Base-by-base conservation (phyloP, 768 basidiomycete genomes). In the Collybia sp. region DNA sequence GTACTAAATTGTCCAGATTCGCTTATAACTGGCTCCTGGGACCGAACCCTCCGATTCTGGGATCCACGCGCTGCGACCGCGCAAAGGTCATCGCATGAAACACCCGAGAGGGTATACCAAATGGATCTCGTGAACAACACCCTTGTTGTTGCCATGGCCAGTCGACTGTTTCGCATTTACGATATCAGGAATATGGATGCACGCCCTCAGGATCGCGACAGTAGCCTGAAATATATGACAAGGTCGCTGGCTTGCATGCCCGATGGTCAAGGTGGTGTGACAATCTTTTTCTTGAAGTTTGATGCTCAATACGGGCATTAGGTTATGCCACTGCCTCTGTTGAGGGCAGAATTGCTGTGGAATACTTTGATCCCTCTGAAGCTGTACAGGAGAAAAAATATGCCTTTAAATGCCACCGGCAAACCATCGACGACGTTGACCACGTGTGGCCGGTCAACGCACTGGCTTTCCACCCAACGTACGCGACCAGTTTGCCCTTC, bases 381-480 rank as follows among this genome's bases (percentile, higher is more conserved):
- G 79, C 80, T 18, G 73, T 76, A 0, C 95, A 98, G 63, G 83
- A 86, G 18, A 77, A 75, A 65, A 83, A 93, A 68, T 96, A 94
- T 63, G 96, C 96, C 2, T 99, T 97, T 79, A 93, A 96, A 62
- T 96, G 94, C 52, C 95, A 99, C 58, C 78, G 95, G 38, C 87
- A 92, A 60, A 83, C 88, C 3, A 83, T 93, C 49, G 85, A 89
- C 32, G 92, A 89, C 32, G 86, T 88, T 12, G 96, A 99, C 63
- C 89, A 93, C 53, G 94, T 97, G 16, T 98, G 91, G 82, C 93
- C 95, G 0, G 94, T 98, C 50, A 96, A 97, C 57, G 80, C 92
- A 0, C 78, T 99, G 20, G 91, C 93, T 0, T 98, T 97, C 72
- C 93, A 97, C 58, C 93, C 95, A 0, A 69, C 76, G 77, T 93